phyloP scores from a whole-genome alignment of 306 rosid genomes.

The Leucaena leucocephala region DNA sequence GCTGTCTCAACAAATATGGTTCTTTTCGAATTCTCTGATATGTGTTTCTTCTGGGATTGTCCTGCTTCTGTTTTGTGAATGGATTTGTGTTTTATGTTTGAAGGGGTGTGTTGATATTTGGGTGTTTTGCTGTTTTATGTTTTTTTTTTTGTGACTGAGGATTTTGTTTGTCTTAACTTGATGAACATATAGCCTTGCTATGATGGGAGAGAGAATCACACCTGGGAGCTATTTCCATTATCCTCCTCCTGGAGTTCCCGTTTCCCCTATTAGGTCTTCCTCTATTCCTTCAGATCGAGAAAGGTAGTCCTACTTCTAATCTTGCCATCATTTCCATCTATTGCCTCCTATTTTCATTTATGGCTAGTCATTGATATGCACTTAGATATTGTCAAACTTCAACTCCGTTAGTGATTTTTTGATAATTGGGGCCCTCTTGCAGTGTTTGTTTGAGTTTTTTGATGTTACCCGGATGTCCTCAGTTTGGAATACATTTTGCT shows the following conservation, averaged over 20 bases:
- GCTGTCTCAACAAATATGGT: neutral
- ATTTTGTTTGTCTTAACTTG: constrained; percentile 21
- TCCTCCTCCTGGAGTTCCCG: constrained; percentile 80
- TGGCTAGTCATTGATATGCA: neutral
- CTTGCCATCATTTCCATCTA: neutral
- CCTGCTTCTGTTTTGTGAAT: neutral
- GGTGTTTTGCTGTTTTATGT: neutral
- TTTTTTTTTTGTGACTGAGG: neutral
- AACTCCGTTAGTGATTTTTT: neutral
- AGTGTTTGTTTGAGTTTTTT: neutral
- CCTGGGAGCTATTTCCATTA: constrained; percentile 85
- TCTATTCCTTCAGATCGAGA: constrained; percentile 74
- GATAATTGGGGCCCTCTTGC: neutral
- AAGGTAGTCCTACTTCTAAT: constrained; percentile 47
- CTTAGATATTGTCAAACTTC: neutral
- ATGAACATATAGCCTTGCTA: constrained; percentile 27
- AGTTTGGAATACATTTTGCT: neutral
- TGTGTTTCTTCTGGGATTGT: neutral
- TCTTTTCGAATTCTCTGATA: neutral
- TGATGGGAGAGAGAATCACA: constrained; percentile 91
- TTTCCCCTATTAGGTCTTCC: constrained; percentile 73
- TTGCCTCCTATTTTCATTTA: neutral
- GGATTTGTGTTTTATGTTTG: neutral
- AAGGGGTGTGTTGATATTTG: neutral
- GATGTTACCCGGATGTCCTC: neutral